Evolutionary conservation across 495 filamentous ascomycete species (phyloP).

Genomic region (Acidomyces sp.): DNA sequence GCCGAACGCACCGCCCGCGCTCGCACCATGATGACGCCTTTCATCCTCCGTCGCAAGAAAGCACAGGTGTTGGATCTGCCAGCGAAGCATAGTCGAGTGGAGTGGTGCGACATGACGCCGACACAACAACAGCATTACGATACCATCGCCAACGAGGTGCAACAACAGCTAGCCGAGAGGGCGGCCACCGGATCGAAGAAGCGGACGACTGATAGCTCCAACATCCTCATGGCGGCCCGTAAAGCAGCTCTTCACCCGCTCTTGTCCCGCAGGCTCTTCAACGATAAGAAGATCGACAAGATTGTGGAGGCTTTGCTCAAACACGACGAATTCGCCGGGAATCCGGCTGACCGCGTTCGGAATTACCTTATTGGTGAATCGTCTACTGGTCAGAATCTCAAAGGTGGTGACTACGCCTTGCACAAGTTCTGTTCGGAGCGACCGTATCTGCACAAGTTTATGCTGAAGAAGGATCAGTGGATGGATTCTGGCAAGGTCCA

Average conservation of each 20-base stretch:
- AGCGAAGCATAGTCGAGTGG: slow-evolving; percentile 61
- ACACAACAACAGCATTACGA: slow-evolving; percentile 62
- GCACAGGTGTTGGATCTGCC: slow-evolving; percentile 84
- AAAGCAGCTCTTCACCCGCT: slow-evolving; percentile 90
- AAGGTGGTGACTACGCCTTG: slow-evolving; percentile 58
- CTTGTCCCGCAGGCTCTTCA: slow-evolving; percentile 68
- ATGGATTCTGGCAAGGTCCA: slow-evolving; percentile 86
- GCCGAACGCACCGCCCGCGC: slow-evolving; percentile 73
- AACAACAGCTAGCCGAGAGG: slow-evolving; percentile 43
- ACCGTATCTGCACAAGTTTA: slow-evolving; percentile 48
- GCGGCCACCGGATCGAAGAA: slow-evolving; percentile 44
- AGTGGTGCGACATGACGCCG: slow-evolving; percentile 63
- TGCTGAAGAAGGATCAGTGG: slow-evolving; percentile 65
- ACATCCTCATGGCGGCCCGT: slow-evolving; percentile 81
- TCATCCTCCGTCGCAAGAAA: slow-evolving; percentile 87
- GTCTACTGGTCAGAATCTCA: slow-evolving; percentile 2
- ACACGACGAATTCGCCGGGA: slow-evolving; percentile 37
- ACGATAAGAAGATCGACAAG: slow-evolving; percentile 54
- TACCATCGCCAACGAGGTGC: slow-evolving; percentile 40
- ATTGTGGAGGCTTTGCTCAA: slow-evolving; percentile 59
- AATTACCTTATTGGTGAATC: slow-evolving; percentile 13
- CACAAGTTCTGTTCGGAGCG: slow-evolving; percentile 65
- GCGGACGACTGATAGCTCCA: slow-evolving; percentile 36
- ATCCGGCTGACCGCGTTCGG: slow-evolving; percentile 5
- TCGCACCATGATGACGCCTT: slow-evolving; percentile 85